phyloP scores from a whole-genome alignment of 345 rosid species.

The Hypericum androsaemum region DNA sequence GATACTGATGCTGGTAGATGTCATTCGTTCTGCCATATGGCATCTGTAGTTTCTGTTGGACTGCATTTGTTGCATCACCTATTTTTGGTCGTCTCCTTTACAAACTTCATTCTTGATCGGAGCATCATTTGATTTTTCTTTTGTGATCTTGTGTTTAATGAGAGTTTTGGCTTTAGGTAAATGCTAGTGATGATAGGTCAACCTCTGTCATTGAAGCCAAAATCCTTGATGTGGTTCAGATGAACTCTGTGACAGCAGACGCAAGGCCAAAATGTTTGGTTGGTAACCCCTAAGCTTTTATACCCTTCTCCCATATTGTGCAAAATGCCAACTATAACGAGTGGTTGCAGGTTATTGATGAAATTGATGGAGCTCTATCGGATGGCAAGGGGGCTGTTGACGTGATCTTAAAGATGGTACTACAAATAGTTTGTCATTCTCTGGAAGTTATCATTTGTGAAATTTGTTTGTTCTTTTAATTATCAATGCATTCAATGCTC shows the following conservation, averaged over 20 bases:
- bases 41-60: too few relatives aligned
- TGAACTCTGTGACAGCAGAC: constrained; percentile 90
- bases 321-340: not conserved
- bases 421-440: constrained; percentile 8
- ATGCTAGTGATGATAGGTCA: constrained; percentile 96
- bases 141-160: constrained; percentile 4
- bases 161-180: constrained; percentile 39
- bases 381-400: constrained; percentile 99
- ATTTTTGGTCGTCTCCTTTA: not conserved
- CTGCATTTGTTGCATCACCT: not conserved
- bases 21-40: too few relatives aligned
- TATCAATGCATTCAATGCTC: not conserved
- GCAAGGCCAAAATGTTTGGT: constrained; percentile 93
- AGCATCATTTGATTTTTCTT: not conserved
- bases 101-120: not conserved
- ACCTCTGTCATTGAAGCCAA: constrained; percentile 73
- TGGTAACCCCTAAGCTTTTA: constrained; percentile 14
- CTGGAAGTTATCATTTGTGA: constrained; percentile 9
- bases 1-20: too few relatives aligned
- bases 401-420: constrained; percentile 85
- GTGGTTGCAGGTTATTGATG: constrained; percentile 75
- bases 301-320: constrained; percentile 4
- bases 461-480: constrained; percentile 1
- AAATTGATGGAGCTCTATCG: constrained; percentile 96
- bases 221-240: constrained; percentile 93